A percentile compares a stretch with the other conserved stretches of the same genome.
Conservation (phyloP, 495 filamentous ascomycete species). For the Tuber umbilicatum region DNA sequence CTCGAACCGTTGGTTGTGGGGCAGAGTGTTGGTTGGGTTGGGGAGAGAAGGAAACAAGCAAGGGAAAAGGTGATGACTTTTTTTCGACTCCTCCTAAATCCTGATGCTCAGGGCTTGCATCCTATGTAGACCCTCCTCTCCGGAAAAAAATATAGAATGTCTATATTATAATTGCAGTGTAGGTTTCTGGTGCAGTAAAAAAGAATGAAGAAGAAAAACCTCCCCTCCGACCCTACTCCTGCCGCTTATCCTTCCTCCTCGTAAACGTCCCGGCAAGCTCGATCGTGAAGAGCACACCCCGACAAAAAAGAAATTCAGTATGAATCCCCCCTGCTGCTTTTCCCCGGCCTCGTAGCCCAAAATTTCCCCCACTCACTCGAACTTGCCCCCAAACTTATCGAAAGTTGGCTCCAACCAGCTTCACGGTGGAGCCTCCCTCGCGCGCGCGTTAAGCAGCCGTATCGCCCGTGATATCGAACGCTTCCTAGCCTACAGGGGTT, state of each 20-base stretch:
- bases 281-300: neutral
- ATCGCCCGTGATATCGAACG: neutral
- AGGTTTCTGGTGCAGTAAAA: neutral
- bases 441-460: neutral
- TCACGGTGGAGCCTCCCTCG: neutral
- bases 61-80: constrained; percentile 1
- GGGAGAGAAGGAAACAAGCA: constrained; percentile 5
- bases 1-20: neutral
- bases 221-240: neutral
- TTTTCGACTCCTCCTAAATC: constrained; percentile 1
- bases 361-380: neutral
- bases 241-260: neutral
- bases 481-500: neutral
- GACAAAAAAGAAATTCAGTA: neutral
- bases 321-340: neutral
- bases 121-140: neutral
- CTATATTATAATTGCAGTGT: constrained; percentile 3
- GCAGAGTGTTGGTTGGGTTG: neutral
- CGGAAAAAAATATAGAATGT: neutral
- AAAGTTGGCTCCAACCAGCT: neutral
- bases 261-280: neutral
- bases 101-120: neutral
- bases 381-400: neutral
- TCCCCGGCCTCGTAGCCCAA: neutral
- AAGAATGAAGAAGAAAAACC: neutral